phyloP scores from a whole-genome alignment of 768 basidiomycete species.

The Boletus rubroflammeus region DNA sequence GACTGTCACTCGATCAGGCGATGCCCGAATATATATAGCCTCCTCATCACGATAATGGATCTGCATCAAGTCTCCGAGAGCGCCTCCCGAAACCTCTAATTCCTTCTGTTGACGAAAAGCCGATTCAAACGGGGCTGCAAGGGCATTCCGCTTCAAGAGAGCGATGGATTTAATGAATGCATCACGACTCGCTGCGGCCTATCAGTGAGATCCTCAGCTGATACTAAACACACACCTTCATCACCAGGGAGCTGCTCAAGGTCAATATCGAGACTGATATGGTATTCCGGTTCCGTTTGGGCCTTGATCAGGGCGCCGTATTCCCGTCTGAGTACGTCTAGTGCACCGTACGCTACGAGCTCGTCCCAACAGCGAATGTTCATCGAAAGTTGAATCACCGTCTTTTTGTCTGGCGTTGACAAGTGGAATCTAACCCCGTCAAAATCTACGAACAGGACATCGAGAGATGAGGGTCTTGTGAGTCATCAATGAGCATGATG shows the following conservation, averaged over 20 bases:
- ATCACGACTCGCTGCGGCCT: slow-evolving; percentile 64
- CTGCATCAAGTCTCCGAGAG: slow-evolving; percentile 82
- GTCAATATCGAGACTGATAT: slow-evolving; percentile 84
- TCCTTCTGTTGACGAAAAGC: slow-evolving; percentile 82
- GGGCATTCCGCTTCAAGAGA: slow-evolving; percentile 86
- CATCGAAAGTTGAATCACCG: slow-evolving; percentile 85
- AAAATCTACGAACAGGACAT: slow-evolving; percentile 97
- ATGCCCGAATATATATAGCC: slow-evolving; percentile 92
- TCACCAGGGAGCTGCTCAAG: slow-evolving; percentile 80
- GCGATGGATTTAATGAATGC: slow-evolving; percentile 78
- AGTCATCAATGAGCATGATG: slow-evolving; percentile 15
- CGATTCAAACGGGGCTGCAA: slow-evolving; percentile 90
- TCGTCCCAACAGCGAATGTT: slow-evolving; percentile 97
- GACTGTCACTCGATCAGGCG: slow-evolving; percentile 93
- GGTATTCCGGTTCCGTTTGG: slow-evolving; percentile 82
- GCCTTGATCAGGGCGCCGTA: slow-evolving; percentile 70
- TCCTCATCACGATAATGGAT: slow-evolving; percentile 96
- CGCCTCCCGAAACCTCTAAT: slow-evolving; percentile 67
- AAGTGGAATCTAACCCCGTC: slow-evolving; percentile 95
- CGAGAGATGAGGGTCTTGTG: slow-evolving; percentile 80
- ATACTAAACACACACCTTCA: slow-evolving; percentile 51
- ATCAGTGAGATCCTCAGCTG: slow-evolving; percentile 6
- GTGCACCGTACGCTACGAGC: slow-evolving; percentile 81
- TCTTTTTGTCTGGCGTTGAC: slow-evolving; percentile 84
- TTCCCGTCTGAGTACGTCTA: slow-evolving; percentile 73